Base-by-base conservation (phyloP, 495 filamentous ascomycete species). In the Trichocladium antarcticum region DNA sequence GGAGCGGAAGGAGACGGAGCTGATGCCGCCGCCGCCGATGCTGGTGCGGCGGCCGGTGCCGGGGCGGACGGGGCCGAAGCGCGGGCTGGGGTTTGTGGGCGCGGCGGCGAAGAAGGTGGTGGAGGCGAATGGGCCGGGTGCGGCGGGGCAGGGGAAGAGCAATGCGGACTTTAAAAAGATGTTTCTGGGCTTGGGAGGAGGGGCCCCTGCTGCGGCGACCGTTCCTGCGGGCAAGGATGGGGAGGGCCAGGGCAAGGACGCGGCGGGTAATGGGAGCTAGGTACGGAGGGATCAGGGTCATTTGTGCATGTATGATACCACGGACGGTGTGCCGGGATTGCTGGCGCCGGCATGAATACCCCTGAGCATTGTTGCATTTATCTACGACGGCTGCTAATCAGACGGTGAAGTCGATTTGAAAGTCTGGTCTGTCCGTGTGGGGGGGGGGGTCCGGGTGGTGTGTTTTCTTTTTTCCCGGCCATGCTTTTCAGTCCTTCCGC, bases 91-190 rank as follows among this genome's bases (percentile, higher is more conserved):
- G 9, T 76, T 72, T 44, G 59, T 67, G 1, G 54, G 45, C 36
- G 57, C 40, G 56, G 59, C 55, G n/a, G 40, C 27, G 42, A 59
- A 62, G 66, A 61, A 54, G 50, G 51, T 60, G 16, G 37, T 4
- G 31, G 11, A 5, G 9, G 10, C 9, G 4, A 14, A 14, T 32
- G 31, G 31, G 31, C 9, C 12, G 27, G 27, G 5, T 32, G 31
- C 7, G 31, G 12, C 11, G 31, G 10, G 12, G 31, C 31, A 14
- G 31, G 31, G 47, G 47, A 90, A 89, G 75, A 89, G 76, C 61
- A 95, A 96, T 69, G 83, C 82, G 42, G 88, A 94, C 68, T 95
- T 95, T 67, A 85, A 82, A 58, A 78, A 76, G 32, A 78, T 95
- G 80, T 80, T 90, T 57, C 47, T 80, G 29, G 54, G 47, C 16